Conservation (phyloP, 495 filamentous ascomycete genomes). For the Astrothelium subdiscretum region DNA sequence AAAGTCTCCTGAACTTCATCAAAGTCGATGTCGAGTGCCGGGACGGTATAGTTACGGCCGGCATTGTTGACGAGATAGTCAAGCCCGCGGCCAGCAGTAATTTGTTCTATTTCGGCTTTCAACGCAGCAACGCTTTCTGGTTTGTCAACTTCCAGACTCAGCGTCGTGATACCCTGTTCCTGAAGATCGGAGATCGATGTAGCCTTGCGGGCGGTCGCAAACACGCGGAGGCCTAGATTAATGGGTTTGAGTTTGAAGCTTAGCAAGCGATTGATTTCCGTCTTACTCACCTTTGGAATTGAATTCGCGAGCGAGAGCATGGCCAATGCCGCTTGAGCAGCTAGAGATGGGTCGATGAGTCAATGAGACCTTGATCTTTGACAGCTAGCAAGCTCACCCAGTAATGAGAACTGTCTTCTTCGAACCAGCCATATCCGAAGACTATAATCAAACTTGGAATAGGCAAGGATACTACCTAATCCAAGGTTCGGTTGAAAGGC, state of each 20-base stretch:
- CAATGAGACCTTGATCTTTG: neutral
- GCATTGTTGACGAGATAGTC: conserved; percentile 55
- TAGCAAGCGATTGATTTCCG: neutral
- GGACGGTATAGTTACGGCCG: conserved; percentile 48
- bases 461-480: too few relatives aligned
- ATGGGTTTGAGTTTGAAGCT: neutral
- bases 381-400: neutral
- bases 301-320: conserved; percentile 46
- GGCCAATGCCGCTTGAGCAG: conserved; percentile 47
- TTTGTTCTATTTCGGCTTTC: conserved; percentile 31
- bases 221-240: conserved; percentile 34
- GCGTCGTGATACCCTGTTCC: conserved; percentile 40
- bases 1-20: conserved; percentile 41
- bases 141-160: conserved; percentile 42
- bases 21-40: conserved; percentile 45
- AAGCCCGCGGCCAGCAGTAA: conserved; percentile 36
- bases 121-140: conserved; percentile 35
- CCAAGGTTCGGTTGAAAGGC: too few relatives aligned
- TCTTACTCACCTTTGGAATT: conserved; percentile 27
- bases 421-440: neutral
- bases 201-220: conserved; percentile 47
- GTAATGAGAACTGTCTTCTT: conserved; percentile 15
- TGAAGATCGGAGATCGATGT: conserved; percentile 35
- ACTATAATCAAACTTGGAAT: neutral
- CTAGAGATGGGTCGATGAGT: conserved; percentile 9